Evolutionary conservation across 1,284 basidiomycete genomes (phyloP), one percentile per base, ranked within the genome.

Genomic region (Retiboletus flavoniger): DNA sequence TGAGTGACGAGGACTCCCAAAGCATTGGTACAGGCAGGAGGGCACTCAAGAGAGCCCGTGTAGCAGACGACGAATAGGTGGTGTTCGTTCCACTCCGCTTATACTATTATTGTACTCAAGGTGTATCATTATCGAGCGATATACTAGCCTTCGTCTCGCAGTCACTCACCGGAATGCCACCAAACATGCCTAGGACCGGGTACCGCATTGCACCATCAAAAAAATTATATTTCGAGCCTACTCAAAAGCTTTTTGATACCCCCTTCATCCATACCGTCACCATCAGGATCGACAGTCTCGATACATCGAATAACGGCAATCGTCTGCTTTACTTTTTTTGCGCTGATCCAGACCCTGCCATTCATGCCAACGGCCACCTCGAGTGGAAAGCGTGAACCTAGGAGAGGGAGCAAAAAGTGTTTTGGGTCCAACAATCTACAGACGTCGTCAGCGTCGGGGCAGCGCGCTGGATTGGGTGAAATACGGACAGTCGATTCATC

Each of bases 281-380:
- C 83, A 50, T 88, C 87, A 16, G 86, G 81, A 69, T 92, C 89
- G 11, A 79, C 84, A 17, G 79, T 82, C 63, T 90, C 84, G 24
- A 92, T 85, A 67, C 86, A 90, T 45, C 87, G 79, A 47, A 78
- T 70, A 29, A 85, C 75, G 3, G 82, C 81, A 49, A 93, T 87
- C 10, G 81, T 83, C 59, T 89, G 82, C 61, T 80, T 84, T 9
- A 78, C 69, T 38, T 88, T 84, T 61, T 85, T 84, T 13, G 89
- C 74, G 49, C 76, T 87, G 48, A 93, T 69, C 91, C 91, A 94
- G 9, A 93, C 81, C 38, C 87, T 80, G 3, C 92, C 91, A 64
- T 94, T 94, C 70, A 89, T 77, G 2, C 91, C 91, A 3, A 90
- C 82, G 2, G 89, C 91, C 4, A 78, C 80, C 61, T 94, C 91